These are phyloP conservation scores for Fusarium phyllophilum DNA, from an alignment of 2,329 filamentous ascomycete species.

Conservation along the genomic window DNA sequence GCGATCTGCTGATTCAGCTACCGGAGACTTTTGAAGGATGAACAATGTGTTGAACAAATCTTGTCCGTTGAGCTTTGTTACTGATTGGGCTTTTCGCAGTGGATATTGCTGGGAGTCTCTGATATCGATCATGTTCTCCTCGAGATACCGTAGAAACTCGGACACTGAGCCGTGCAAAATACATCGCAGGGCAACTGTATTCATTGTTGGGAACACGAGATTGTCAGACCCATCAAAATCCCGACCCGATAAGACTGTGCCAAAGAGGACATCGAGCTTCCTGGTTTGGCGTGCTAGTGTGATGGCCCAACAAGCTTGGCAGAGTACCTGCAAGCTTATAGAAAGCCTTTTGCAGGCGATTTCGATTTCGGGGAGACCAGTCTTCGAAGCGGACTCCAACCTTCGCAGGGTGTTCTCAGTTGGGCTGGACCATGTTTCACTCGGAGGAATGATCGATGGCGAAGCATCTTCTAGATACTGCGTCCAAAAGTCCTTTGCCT, in stretches of 20 bases:
- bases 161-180: slow-evolving; percentile 74
- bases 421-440: neutral
- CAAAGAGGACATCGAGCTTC: slow-evolving; percentile 81
- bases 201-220: slow-evolving; percentile 90
- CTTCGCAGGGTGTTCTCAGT: slow-evolving; percentile 5
- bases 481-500: slow-evolving; percentile 72
- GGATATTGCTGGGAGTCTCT: slow-evolving; percentile 81
- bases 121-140: slow-evolving; percentile 73
- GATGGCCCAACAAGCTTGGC: slow-evolving; percentile 80
- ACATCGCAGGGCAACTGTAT: slow-evolving; percentile 80
- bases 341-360: slow-evolving; percentile 72
- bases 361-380: slow-evolving; percentile 41
- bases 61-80: slow-evolving; percentile 48
- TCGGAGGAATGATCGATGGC: slow-evolving; percentile 48
- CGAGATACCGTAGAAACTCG: slow-evolving; percentile 77
- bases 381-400: slow-evolving; percentile 24
- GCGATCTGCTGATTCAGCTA: neutral
- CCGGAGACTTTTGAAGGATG: slow-evolving; percentile 58
- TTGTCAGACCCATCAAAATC: slow-evolving; percentile 74
- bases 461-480: slow-evolving; percentile 67
- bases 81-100: slow-evolving; percentile 72
- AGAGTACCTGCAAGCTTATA: slow-evolving; percentile 80
- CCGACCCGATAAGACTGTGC: slow-evolving; percentile 85
- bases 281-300: slow-evolving; percentile 71
- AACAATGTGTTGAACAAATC: slow-evolving; percentile 67